Percentiles rank a stretch among this genome's conserved stretches.
These are phyloP conservation scores for Neoascochyta sp. DNA, from an alignment of 2,329 filamentous ascomycete genomes.

Conservation along the genomic window DNA sequence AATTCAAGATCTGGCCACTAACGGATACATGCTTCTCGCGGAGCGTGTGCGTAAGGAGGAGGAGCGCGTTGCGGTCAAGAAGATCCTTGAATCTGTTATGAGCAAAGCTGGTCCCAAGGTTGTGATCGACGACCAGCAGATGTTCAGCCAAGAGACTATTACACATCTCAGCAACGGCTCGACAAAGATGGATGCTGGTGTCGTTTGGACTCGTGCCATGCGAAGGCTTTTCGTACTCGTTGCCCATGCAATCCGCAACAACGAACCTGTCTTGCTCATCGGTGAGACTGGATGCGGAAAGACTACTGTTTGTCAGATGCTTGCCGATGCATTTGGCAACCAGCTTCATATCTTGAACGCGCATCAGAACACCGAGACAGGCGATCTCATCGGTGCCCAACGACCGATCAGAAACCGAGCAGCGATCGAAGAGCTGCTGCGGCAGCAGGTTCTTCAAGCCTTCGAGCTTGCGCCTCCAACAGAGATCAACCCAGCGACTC, in stretches of 20 bases:
- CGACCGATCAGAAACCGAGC: slow-evolving; percentile 83
- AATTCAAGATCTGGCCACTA: slow-evolving; percentile 80
- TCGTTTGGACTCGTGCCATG: slow-evolving; percentile 97
- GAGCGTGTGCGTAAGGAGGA: slow-evolving; percentile 91
- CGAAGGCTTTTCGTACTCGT: slow-evolving; percentile 85
- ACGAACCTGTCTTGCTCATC: slow-evolving; percentile 90
- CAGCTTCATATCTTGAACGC: slow-evolving; percentile 89
- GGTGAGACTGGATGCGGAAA: slow-evolving; percentile 98
- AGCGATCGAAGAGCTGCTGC: slow-evolving; percentile 64
- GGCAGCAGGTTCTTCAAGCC: slow-evolving; percentile 55
- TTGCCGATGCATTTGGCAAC: slow-evolving; percentile 75
- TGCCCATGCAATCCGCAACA: slow-evolving; percentile 78
- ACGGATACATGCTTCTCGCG: slow-evolving; percentile 94
- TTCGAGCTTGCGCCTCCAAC: slow-evolving; percentile 14
- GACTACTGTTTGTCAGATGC: slow-evolving; percentile 89
- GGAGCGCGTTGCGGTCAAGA: slow-evolving; percentile 79
- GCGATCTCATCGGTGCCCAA: slow-evolving; percentile 94
- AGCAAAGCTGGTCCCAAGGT: slow-evolving; percentile 58
- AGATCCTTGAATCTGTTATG: slow-evolving; percentile 85
- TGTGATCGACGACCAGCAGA: slow-evolving; percentile 65
- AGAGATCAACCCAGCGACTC: slow-evolving; percentile 8
- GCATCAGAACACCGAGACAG: slow-evolving; percentile 96
- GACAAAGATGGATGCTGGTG: slow-evolving; percentile 27
- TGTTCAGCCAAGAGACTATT: slow-evolving; percentile 60
- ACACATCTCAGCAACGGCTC: slow-evolving; percentile 25